Evolutionary conservation across 352 stramenopile species (phyloP).

Genomic region (Thalassiosira livingstoniorum): DNA sequence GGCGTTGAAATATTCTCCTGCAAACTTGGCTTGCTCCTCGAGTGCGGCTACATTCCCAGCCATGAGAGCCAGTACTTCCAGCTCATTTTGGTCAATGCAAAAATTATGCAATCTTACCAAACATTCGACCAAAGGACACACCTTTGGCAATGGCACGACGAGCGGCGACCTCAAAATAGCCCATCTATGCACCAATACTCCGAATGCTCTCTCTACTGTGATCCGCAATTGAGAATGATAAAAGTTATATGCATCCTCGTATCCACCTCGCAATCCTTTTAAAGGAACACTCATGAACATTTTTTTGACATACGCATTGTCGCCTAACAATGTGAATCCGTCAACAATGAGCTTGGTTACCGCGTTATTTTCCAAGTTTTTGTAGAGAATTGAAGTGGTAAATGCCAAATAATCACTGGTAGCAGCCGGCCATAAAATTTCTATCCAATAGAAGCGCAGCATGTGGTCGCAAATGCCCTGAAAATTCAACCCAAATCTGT

Average conservation of each 20-base stretch:
- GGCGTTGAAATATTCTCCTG: background rate
- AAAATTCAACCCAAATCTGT: conserved; percentile 48
- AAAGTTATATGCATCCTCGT: conserved; percentile 38
- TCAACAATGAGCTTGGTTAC: conserved; percentile 15
- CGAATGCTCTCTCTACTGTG: conserved; percentile 23
- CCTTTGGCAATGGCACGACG: conserved; percentile 6
- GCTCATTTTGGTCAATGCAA: conserved; percentile 16
- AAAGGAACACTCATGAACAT: conserved; percentile 17
- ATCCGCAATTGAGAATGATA: conserved; percentile 29
- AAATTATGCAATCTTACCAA: conserved; percentile 9
- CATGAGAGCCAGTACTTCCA: background rate
- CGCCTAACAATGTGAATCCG: conserved; percentile 26
- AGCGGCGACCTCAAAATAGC: conserved; percentile 11
- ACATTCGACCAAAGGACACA: background rate
- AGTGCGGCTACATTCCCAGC: background rate
- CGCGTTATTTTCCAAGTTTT: conserved; percentile 12
- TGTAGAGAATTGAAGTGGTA: background rate
- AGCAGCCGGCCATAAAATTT: conserved; percentile 6
- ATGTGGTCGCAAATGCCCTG: conserved; percentile 24
- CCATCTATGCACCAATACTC: conserved; percentile 26
- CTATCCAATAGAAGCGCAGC: background rate
- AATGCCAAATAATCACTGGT: conserved; percentile 23
- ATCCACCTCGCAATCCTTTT: background rate
- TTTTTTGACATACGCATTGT: conserved; percentile 33
- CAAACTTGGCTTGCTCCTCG: background rate